Percentiles rank a stretch among this genome's conserved stretches.
phyloP scores from a whole-genome alignment of 2,329 filamentous ascomycete species.

The Ceratocystis cubensis region DNA sequence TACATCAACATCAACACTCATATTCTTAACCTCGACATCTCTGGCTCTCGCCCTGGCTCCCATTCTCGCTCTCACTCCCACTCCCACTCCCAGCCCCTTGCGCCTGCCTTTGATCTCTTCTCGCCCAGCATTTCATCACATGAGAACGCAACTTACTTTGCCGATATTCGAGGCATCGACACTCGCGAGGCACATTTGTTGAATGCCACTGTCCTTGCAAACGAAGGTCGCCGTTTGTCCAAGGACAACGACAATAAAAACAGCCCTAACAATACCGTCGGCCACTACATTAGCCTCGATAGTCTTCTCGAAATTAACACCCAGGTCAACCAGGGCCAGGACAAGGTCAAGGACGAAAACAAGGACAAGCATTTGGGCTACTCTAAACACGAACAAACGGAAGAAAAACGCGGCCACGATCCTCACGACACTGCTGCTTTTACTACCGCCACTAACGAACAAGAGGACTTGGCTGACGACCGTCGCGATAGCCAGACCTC shows the following conservation, averaged over 20 bases:
- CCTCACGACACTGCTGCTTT: background rate
- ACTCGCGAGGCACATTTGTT: background rate
- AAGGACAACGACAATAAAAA: background rate
- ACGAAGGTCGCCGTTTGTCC: background rate
- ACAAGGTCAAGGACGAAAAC: background rate
- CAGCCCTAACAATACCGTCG: background rate
- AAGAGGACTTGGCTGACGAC: background rate
- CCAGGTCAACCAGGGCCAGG: too few relatives aligned
- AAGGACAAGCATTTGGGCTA: background rate
- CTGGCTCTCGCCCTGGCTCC: background rate
- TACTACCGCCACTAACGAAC: background rate
- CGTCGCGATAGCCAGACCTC: background rate
- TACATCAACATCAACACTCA: too few relatives aligned
- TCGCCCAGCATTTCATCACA: slow-evolving; percentile 16
- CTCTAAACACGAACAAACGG: background rate
- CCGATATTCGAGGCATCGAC: slow-evolving; percentile 15
- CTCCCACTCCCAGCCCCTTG: background rate
- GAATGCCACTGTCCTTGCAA: background rate
- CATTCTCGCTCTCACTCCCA: background rate
- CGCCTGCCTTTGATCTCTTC: slow-evolving; percentile 13
- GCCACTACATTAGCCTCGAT: background rate
- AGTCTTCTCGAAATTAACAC: background rate
- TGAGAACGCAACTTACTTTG: slow-evolving; percentile 14
- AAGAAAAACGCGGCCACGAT: background rate
- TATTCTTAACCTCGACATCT: too few relatives aligned